Evolutionary conservation across 805 yeast species (phyloP), one percentile per base, ranked within the genome.

Genomic region (Candida qinlingensis): DNA sequence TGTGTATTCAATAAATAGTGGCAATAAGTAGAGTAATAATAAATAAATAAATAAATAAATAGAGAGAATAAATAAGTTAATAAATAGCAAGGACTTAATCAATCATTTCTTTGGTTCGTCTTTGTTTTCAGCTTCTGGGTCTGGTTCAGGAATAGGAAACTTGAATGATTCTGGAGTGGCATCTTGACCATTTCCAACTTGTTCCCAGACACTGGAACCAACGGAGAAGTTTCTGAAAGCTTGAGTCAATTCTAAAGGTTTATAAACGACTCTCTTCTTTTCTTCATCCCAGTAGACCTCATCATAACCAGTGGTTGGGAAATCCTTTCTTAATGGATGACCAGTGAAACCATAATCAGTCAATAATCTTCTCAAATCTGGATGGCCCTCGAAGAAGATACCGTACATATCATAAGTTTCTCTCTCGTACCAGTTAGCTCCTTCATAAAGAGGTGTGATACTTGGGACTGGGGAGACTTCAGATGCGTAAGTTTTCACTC

Each of bases 301-400:
- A 42, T 94, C 87, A 71, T 87, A 88, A 48, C 96, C 96, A 38
- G 94, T 85, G 39, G 92, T 83, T 58, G 96, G 96, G 85, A 88
- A 88, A 69, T 88, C 96, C 68, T 88, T 88, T 69, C 96, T 80
- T 64, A 87, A 76, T 11, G 96, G 96, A 65, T 87, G 94, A 46
- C 96, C 96, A 69, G 87, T 95, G 60, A 88, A 87, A 26, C 96
- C 96, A 67, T 87, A 87, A 69, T 87, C 96, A 48, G 96, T 87
- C 81, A 87, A 78, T 67, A 87, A 87, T 71, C 96, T 77, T 71
- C 96, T 81, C 63, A 87, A 74, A 68, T 87, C 96, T 6, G 96
- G 96, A 68, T 88, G 96, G 51, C 85, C 87, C 68, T 85, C 92
- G 62, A 88, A 88, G 69, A 87, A 87, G 50, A 88, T 79, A 39